Evolutionary conservation across 2,329 filamentous ascomycete species (phyloP), one percentile per base, ranked within the genome.

Genomic region (Phaeosphaeriaceae sp.): DNA sequence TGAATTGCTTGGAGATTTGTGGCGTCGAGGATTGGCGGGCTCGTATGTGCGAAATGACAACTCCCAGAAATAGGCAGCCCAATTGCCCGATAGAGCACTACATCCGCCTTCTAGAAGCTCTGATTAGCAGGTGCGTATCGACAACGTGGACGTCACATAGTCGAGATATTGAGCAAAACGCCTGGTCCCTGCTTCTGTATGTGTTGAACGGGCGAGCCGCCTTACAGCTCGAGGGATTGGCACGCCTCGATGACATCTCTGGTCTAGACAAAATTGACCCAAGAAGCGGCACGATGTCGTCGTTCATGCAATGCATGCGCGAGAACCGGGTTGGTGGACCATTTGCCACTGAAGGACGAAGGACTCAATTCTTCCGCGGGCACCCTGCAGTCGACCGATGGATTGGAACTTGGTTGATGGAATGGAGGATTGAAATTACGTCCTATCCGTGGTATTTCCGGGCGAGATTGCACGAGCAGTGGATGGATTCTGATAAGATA

Each of bases 101-200:
- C 25, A 42, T 21, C 52, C 52, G 52, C 27, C 46, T 55, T 55
- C 53, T 55, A 20, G 53, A 50, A 55, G 24, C 24, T 51, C 40
- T 42, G 24, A 3, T 22, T n/a, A 25, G 40, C 42, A 41, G 42
- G 41, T 48, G 19, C n/a, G 31, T n/a, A 2, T 46, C 25, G 24
- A 47, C 25, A n/a, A 19, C 17, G 17, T 20, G 3, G 20, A 27
- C 46, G 24, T 33, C 9, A 13, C 10, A n/a, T 48, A n/a, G 7
- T 17, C 31, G 19, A 49, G 19, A 7, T 36, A 50, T 17, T 11
- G 19, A 22, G 31, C 33, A 40, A 19, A 53, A 53, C 50, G 20
- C 50, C 25, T 53, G 50, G 41, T 46, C 42, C n/a, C 10, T 25
- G 41, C 50, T 33, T 24, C 24, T 36, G n/a, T n/a, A 17, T 15